A percentile compares a stretch with the other conserved stretches of the same genome.
phyloP scores from a whole-genome alignment of 345 rosid genomes.

The Cardamine chenopodiifolia region DNA sequence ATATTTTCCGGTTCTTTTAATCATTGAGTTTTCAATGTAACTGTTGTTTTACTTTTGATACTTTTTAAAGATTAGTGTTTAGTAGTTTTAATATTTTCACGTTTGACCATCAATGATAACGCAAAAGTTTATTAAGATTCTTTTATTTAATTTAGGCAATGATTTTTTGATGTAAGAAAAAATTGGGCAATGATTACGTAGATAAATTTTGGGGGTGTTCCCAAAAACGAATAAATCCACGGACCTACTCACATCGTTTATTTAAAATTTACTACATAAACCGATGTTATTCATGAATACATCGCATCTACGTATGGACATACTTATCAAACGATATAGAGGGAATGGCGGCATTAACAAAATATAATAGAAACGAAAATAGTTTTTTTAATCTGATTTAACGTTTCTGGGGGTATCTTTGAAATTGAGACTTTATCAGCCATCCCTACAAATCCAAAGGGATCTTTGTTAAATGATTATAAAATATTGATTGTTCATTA shows the following conservation, averaged over 20 bases:
- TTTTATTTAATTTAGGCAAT: background rate
- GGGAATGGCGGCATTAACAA: conserved; percentile 2
- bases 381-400: conserved; percentile 11
- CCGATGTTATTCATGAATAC: background rate
- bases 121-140: background rate
- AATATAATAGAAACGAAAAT: background rate
- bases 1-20: background rate
- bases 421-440: conserved; percentile 5
- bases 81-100: background rate
- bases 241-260: background rate
- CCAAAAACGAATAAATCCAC: background rate
- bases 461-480: conserved; percentile 32
- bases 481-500: conserved; percentile 39
- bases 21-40: background rate
- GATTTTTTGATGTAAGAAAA: too few relatives aligned
- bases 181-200: conserved; percentile 17
- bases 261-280: background rate
- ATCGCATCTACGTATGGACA: background rate
- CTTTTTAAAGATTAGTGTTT: background rate
- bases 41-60: conserved; percentile 3
- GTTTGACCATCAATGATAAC: conserved; percentile 21
- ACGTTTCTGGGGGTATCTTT: background rate
- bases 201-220: background rate
- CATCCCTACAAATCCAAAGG: conserved; percentile 31
- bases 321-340: background rate